phyloP scores from a whole-genome alignment of 73 alveolate species.

The Tetrahymena malaccensis region DNA sequence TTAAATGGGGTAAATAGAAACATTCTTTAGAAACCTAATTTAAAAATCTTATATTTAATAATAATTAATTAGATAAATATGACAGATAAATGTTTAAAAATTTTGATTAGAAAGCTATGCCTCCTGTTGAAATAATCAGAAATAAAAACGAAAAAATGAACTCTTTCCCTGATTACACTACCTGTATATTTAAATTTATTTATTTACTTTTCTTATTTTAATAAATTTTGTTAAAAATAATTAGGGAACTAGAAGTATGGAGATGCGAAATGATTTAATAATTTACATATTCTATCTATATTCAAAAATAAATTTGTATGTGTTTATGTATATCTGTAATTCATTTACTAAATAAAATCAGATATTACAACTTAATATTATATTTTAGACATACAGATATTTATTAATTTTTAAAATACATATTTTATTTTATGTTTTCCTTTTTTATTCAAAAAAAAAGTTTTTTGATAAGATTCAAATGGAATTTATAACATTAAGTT shows the following conservation, averaged over 20 bases:
- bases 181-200: neutral
- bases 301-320: neutral
- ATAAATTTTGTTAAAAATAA: neutral
- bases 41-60: too few relatives aligned
- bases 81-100: neutral
- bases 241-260: neutral
- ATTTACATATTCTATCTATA: neutral
- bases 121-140: neutral
- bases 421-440: too few relatives aligned
- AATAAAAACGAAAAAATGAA: neutral
- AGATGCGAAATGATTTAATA: neutral
- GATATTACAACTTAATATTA: too few relatives aligned
- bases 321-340: too few relatives aligned
- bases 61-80: neutral
- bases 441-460: too few relatives aligned
- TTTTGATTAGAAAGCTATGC: neutral
- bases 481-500: too few relatives aligned
- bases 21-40: neutral
- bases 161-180: neutral
- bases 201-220: neutral
- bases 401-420: too few relatives aligned
- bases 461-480: too few relatives aligned
- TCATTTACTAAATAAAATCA: neutral
- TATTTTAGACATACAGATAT: too few relatives aligned
- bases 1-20: neutral